phyloP scores from a whole-genome alignment of 164 flowering plant genomes.

The Tetrastigma voinierianum region DNA sequence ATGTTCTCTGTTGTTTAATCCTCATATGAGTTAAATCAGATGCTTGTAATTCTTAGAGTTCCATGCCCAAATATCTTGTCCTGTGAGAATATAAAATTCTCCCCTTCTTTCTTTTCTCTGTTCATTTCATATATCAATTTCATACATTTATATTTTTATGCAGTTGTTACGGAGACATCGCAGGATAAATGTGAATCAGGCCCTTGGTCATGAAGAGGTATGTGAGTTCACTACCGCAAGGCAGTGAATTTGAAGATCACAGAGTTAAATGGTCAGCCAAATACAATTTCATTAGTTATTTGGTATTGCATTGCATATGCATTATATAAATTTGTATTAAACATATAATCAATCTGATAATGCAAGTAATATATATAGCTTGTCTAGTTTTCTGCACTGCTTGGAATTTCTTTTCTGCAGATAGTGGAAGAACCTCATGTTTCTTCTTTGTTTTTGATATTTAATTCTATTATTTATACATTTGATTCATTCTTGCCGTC shows the following conservation, averaged over 20 bases:
- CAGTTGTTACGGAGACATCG: slow-evolving; percentile 89
- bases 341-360: too few species aligned
- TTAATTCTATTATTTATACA: neutral
- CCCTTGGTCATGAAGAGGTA: slow-evolving; percentile 79
- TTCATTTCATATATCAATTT: neutral
- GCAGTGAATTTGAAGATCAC: neutral
- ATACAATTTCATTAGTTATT: too few species aligned
- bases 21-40: neutral
- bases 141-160: slow-evolving; percentile 11
- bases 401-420: too few species aligned
- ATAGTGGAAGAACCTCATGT: too few species aligned
- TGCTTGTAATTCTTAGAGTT: neutral
- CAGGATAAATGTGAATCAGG: slow-evolving; percentile 55
- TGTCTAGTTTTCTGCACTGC: too few species aligned
- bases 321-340: too few species aligned
- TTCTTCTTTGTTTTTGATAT: neutral
- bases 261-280: too few species aligned
- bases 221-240: neutral
- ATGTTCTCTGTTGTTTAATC: too few species aligned
- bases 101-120: neutral
- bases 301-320: too few species aligned
- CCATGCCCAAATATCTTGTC: neutral
- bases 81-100: neutral
- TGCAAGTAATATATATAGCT: too few species aligned
- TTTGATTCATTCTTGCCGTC: neutral